Evolutionary conservation across 1,139 yeast genomes (phyloP).

Genomic region (Lodderomyces metapsilosis): DNA sequence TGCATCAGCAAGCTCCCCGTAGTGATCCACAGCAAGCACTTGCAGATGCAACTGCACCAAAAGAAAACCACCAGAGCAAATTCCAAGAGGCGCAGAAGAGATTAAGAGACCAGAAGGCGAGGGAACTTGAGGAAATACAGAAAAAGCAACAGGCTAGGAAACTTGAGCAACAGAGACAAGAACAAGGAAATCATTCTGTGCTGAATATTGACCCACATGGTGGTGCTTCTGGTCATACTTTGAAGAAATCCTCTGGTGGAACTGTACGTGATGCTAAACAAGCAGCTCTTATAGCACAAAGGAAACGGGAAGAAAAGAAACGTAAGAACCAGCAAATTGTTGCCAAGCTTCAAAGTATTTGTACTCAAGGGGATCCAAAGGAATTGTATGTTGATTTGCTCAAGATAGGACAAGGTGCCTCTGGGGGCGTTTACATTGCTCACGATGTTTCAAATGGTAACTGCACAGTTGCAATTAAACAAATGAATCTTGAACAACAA

Average conservation of each 20-base stretch:
- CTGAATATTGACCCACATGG: not conserved
- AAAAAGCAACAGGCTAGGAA: constrained; percentile 14
- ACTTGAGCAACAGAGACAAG: constrained; percentile 12
- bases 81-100: constrained; percentile 14
- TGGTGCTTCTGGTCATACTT: constrained; percentile 4
- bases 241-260: constrained; percentile 8
- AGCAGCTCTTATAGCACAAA: constrained; percentile 57
- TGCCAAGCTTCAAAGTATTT: constrained; percentile 69
- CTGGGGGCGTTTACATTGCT: constrained; percentile 96
- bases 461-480: constrained; percentile 85
- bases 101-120: constrained; percentile 13
- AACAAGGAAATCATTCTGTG: constrained; percentile 7
- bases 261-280: constrained; percentile 56
- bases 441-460: constrained; percentile 56
- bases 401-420: constrained; percentile 97
- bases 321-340: constrained; percentile 68
- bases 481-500: constrained; percentile 89
- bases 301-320: constrained; percentile 74
- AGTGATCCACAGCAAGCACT: constrained; percentile 16
- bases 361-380: constrained; percentile 88
- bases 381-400: constrained; percentile 62
- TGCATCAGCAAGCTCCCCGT: constrained; percentile 12
- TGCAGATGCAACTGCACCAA: constrained; percentile 13
- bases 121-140: constrained; percentile 10
- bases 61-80: constrained; percentile 12